Evolutionary conservation across 768 basidiomycete species (phyloP), one percentile per base, ranked within the genome.

Genomic region (Suillus ampliporus): DNA sequence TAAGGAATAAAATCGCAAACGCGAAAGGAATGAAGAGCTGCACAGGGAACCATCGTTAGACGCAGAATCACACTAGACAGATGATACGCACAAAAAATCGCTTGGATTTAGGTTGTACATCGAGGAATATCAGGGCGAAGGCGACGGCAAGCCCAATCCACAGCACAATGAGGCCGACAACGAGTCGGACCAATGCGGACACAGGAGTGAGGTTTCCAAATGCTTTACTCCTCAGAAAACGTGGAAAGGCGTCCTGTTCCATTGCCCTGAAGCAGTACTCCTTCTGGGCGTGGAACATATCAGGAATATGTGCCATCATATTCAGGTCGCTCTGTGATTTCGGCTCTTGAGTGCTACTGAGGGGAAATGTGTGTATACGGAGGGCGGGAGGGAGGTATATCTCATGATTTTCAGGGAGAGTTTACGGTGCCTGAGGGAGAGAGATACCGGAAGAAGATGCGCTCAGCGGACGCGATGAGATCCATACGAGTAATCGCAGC

Each of bases 281-380:
- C 80, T 99, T 98, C 80, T 99, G 97, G 0, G 89, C 81, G 73
- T 99, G 94, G 82, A 97, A 99, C 81, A 99, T 91, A 74, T 99
- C 97, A 15, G 97, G 97, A 52, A 94, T 86, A 65, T 94, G 89
- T 0, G 96, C 97, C 83, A 97, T 85, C 66, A 91, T 77, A 47
- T 82, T 85, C 46, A 88, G 76, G 76, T 95, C 94, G 63, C 72
- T 73, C 71, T 84, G 83, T 5, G 87, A 80, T 72, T 83, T 86
- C 3, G 93, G 94, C 61, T 94, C 89, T 47, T 88, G 84, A 2
- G 83, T 77, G 69, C 88, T 88, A 69, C 83, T 92, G 60, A 95
- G 82, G 3, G 95, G 95, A 82, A 99, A 99, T 28, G 85, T 83
- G 76, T 96, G 89, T 71, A 99, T 89, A 56, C 97, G 92, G 48